Evolutionary conservation across 164 flowering plant species (phyloP).

Genomic region (Aristolochia fimbriata): DNA sequence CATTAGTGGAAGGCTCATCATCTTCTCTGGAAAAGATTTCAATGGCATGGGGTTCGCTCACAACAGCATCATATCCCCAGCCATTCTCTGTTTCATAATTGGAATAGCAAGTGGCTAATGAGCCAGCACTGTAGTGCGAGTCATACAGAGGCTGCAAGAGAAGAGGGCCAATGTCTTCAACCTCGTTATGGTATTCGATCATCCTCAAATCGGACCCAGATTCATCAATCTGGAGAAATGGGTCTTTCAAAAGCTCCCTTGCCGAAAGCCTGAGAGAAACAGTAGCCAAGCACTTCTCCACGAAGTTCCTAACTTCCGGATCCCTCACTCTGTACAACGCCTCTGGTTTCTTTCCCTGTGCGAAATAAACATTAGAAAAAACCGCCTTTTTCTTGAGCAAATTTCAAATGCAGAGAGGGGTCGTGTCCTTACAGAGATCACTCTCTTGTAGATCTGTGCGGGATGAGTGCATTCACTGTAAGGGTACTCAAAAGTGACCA

Average conservation of each 20-base stretch:
- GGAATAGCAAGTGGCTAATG: constrained; percentile 26
- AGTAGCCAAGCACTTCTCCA: constrained; percentile 85
- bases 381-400: background rate
- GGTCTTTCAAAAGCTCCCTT: constrained; percentile 73
- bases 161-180: constrained; percentile 24
- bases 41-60: constrained; percentile 32
- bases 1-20: constrained; percentile 42
- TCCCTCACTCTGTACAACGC: constrained; percentile 73
- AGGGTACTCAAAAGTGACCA: constrained; percentile 98
- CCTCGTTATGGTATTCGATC: constrained; percentile 22
- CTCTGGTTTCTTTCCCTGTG: constrained; percentile 82
- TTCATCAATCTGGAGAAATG: constrained; percentile 74
- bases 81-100: constrained; percentile 30
- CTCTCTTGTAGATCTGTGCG: constrained; percentile 97
- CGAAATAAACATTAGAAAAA: constrained; percentile 5
- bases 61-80: constrained; percentile 26
- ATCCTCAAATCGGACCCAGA: constrained; percentile 32
- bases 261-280: constrained; percentile 72
- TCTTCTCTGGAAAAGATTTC: constrained; percentile 53
- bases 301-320: constrained; percentile 69
- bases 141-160: constrained; percentile 27
- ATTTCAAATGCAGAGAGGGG: background rate
- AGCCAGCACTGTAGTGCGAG: constrained; percentile 15
- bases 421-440: constrained; percentile 57
- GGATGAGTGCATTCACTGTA: constrained; percentile 94